A percentile compares a stretch with the other conserved stretches of the same genome.
These are phyloP conservation scores for Clavaria fumosa DNA, from an alignment of 768 basidiomycete genomes.

Conservation along the genomic window DNA sequence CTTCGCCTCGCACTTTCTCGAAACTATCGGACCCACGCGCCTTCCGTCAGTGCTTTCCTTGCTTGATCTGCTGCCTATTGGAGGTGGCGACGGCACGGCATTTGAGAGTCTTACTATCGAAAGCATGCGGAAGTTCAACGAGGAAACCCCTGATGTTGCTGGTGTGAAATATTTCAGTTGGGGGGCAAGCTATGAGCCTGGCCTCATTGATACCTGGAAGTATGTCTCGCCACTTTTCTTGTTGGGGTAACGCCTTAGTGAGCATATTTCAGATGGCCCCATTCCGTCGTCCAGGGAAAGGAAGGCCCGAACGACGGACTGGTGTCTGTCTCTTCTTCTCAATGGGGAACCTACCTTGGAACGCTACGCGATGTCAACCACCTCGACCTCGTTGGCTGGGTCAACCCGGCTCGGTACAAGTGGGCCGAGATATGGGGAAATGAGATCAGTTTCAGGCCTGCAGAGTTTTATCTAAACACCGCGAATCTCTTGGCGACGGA, in stretches of 20 bases:
- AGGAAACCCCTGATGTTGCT: conserved; percentile 62
- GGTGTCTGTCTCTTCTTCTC: conserved; percentile 73
- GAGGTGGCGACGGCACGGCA: conserved; percentile 89
- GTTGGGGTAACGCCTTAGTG: not conserved
- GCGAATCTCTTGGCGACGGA: conserved; percentile 64
- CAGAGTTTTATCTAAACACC: conserved; percentile 79
- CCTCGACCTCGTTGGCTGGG: conserved; percentile 88
- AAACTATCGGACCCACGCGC: conserved; percentile 47
- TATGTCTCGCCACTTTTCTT: conserved; percentile 14
- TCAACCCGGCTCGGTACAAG: conserved; percentile 76
- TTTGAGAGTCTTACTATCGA: conserved; percentile 78
- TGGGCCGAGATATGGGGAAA: conserved; percentile 81
- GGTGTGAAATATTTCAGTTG: conserved; percentile 86
- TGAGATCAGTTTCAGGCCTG: conserved; percentile 83
- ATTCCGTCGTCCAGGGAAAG: conserved; percentile 66
- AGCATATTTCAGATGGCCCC: conserved; percentile 37
- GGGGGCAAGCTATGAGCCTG: conserved; percentile 85
- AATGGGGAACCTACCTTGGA: conserved; percentile 95
- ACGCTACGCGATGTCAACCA: conserved; percentile 86
- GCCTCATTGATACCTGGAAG: conserved; percentile 84
- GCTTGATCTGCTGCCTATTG: conserved; percentile 76
- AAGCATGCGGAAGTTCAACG: conserved; percentile 83
- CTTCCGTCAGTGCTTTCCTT: conserved; percentile 58
- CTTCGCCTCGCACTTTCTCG: conserved; percentile 85
- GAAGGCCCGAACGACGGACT: conserved; percentile 94